A percentile compares a stretch with the other conserved stretches of the same genome.
Evolutionary conservation across 805 yeast genomes (phyloP).

Genomic region (Saccharomycopsis sp.): DNA sequence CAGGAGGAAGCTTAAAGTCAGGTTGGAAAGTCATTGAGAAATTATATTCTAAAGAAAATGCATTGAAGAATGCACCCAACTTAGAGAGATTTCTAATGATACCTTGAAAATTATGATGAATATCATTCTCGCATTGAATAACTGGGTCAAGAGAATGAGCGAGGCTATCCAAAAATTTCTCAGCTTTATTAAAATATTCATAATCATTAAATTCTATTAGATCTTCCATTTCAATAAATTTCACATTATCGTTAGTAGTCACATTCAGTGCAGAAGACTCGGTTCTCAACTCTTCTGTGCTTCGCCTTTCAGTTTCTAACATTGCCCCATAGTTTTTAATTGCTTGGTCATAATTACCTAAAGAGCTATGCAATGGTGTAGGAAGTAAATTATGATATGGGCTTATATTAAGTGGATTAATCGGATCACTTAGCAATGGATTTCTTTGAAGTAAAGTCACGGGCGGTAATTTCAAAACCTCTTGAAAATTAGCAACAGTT

Average conservation of each 20-base stretch:
- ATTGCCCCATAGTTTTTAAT: constrained; percentile 11
- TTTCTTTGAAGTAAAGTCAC: constrained; percentile 16
- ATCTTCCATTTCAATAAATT: constrained; percentile 16
- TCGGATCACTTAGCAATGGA: constrained; percentile 18
- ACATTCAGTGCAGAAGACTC: neutral
- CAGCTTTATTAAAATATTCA: constrained; percentile 12
- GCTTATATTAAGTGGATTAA: constrained; percentile 19
- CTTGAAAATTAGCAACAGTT: constrained; percentile 14
- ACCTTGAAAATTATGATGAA: constrained; percentile 36
- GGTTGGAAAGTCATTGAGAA: constrained; percentile 22
- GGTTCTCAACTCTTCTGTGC: constrained; percentile 12
- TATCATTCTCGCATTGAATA: constrained; percentile 23
- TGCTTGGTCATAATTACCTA: constrained; percentile 15
- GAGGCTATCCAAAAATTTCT: constrained; percentile 11
- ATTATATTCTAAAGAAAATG: constrained; percentile 46
- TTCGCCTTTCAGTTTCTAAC: constrained; percentile 10
- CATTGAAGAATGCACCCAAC: constrained; percentile 64
- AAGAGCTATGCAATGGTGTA: constrained; percentile 8
- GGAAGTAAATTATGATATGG: constrained; percentile 21
- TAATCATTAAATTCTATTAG: constrained; percentile 18
- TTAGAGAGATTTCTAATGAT: constrained; percentile 63
- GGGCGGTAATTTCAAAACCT: constrained; percentile 17
- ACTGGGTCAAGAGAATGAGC: constrained; percentile 10
- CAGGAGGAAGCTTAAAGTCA: constrained; percentile 14
- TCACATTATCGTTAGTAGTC: neutral